Percentiles rank a stretch among this genome's conserved stretches.
Conservation (phyloP, 2,329 filamentous ascomycete genomes). For the Sarocladium strictum region DNA sequence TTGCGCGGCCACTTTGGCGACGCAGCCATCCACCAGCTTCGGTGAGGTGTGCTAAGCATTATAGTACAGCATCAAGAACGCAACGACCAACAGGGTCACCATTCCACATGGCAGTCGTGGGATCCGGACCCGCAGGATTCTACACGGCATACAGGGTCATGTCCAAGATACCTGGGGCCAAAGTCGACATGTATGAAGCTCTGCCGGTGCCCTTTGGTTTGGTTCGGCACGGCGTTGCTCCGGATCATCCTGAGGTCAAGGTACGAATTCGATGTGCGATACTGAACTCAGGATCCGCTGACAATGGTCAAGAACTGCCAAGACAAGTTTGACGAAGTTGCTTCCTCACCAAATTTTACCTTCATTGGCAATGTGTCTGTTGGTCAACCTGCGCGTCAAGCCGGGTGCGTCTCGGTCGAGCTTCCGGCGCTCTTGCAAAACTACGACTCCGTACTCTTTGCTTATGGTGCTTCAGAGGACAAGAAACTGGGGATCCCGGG, state of each 20-base stretch:
- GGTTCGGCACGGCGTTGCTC: conserved; percentile 92
- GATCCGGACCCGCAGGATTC: conserved; percentile 92
- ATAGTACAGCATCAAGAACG: not conserved
- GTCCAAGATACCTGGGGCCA: conserved; percentile 62
- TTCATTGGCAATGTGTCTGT: conserved; percentile 88
- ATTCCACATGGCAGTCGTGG: conserved; percentile 80
- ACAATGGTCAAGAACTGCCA: conserved; percentile 68
- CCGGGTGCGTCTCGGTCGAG: conserved; percentile 48
- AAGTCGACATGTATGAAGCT: conserved; percentile 94
- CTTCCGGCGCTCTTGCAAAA: conserved; percentile 66
- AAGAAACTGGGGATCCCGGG: conserved; percentile 72
- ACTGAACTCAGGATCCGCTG: too few species aligned
- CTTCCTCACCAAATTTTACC: conserved; percentile 72
- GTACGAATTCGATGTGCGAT: conserved; percentile 38
- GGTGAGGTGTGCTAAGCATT: not conserved
- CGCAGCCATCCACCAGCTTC: not conserved
- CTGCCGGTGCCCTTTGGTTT: conserved; percentile 89
- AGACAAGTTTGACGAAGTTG: conserved; percentile 87
- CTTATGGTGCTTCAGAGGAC: conserved; percentile 87
- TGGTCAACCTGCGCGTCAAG: conserved; percentile 44
- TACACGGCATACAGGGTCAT: conserved; percentile 87
- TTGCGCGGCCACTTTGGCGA: conserved; percentile 7
- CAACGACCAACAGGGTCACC: conserved; percentile 35
- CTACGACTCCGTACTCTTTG: conserved; percentile 88
- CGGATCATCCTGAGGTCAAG: conserved; percentile 97